Evolutionary conservation across 257 asterid species (phyloP), one percentile per base, ranked within the genome.

Genomic region (Anisodus acutangulus): DNA sequence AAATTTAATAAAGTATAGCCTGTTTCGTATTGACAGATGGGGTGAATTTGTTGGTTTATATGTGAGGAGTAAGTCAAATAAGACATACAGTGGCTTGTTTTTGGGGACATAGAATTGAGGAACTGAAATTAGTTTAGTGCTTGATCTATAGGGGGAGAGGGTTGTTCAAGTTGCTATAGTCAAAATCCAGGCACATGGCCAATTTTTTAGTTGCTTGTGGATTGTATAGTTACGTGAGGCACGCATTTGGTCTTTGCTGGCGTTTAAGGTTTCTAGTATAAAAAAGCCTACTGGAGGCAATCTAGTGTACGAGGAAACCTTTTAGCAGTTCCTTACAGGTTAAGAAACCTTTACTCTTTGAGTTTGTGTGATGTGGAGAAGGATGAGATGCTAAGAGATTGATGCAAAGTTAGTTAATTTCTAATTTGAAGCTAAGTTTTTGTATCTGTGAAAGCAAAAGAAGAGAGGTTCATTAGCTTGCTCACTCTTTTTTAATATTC

Each of bases 141-240:
- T 71, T 74, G 81, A 74, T 74, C 81, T 6, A 55, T 2, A 22
- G 8, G 58, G 2, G 10, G 4, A 4, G 3, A 3, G n/a, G 43
- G 62, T 9, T 74, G 16, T 74, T 51, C 62, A 22, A 74, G 13
- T 37, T 74, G 62, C 41, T 74, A 74, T 74, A 22, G 62, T 41
- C 78, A 68, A 69, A 69, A 74, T 22, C 22, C 60, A 74, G 60
- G 43, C 80, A 74, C 80, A 74, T 49, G 80, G 22, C 80, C 41
- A 69, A 39, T 87, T 69, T 51, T 69, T 49, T 74, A 80, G 82
- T 74, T 85, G 80, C 79, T 85, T 85, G 83, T 39, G 83, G 88
- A 68, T 62, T 81, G 49, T 51, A 17, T 17, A 45, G 39, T 71
- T 71, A 45, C 9, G 9, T 71, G 16, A 71, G 79, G 79, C 8